These are phyloP conservation scores for Didymella pinodella DNA, from an alignment of 2,329 filamentous ascomycete genomes.

Conservation along the genomic window DNA sequence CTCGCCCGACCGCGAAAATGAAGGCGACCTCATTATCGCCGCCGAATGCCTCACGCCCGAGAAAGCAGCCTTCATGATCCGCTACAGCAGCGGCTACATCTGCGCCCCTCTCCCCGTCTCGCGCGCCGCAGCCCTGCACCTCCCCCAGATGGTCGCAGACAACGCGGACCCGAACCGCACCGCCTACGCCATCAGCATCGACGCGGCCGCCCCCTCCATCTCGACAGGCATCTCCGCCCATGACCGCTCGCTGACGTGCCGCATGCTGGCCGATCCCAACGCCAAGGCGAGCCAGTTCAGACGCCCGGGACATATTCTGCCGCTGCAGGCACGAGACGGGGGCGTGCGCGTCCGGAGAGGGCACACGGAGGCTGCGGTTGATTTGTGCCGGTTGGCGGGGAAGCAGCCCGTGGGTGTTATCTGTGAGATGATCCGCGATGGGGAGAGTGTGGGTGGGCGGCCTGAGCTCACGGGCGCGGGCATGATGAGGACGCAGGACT, in stretches of 20 bases:
- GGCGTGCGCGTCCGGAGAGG: constrained; percentile 81
- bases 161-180: constrained; percentile 83
- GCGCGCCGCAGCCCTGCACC: constrained; percentile 73
- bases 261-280: constrained; percentile 73
- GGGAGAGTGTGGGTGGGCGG: constrained; percentile 72
- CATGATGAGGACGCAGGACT: constrained; percentile 92
- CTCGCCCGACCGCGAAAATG: constrained; percentile 90
- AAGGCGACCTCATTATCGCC: constrained; percentile 97
- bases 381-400: constrained; percentile 86
- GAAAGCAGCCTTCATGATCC: constrained; percentile 96
- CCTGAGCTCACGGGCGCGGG: constrained; percentile 72
- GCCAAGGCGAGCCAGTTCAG: constrained; percentile 69
- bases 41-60: constrained; percentile 82
- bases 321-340: constrained; percentile 78
- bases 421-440: constrained; percentile 90
- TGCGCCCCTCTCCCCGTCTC: constrained; percentile 81
- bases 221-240: constrained; percentile 91
- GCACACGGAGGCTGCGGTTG: constrained; percentile 92
- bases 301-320: constrained; percentile 88
- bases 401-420: constrained; percentile 79
- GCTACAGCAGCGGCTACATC: constrained; percentile 86
- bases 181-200: constrained; percentile 90
- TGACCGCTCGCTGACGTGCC: constrained; percentile 84
- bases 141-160: constrained; percentile 89
- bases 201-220: constrained; percentile 70